Base-by-base conservation (phyloP, 2,329 filamentous ascomycete species). In the Ophiocordyceps camponoti-saundersi region DNA sequence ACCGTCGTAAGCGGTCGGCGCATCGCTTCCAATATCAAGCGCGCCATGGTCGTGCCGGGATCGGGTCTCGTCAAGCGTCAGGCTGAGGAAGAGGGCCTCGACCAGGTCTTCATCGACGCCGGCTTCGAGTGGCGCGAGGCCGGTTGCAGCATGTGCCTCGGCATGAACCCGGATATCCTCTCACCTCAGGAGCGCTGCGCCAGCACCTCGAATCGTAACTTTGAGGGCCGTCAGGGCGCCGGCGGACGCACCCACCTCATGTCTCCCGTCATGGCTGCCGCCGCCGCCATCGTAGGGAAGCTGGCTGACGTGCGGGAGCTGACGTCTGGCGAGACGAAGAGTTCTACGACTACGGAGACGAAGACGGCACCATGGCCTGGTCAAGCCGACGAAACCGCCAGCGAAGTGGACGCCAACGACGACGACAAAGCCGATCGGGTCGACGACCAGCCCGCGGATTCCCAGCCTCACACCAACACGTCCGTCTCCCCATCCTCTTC, bases 101-200 rank as follows among this genome's bases (percentile, higher is more conserved):
- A 96, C 67, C 86, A 88, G 70, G 84, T 95, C 60, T 96, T 98
- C 65, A 60, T 69, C 10, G 86, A 94, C 51, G 89, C 92, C 44
- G 92, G 92, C 8, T 96, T 96, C 55, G 90, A 96, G 64, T 96
- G 90, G 90, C 80, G 92, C 61, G 92, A 98, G 69, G 92, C 92
- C 54, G 92, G 92, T 45, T 98, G 92, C 76, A 94, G 86, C 52
- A 98, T 98, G 92, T 96, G 92, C 62, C 75, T 98, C 47, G 92
- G 92, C 62, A 98, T 98, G 90, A 98, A 98, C 71, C 90, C 92
- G 0, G 92, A 98, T 63, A 96, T 98, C 52, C 76, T 96, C 44
- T 80, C 88, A 2, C 89, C 92, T 47, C 77, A 83, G 62, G 92
- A 98, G 68, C 82, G 92, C 58, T 96, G 92, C 62, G 92, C 92